Conservation (phyloP, 1,284 basidiomycete genomes). For the Ustilago trichophora region DNA sequence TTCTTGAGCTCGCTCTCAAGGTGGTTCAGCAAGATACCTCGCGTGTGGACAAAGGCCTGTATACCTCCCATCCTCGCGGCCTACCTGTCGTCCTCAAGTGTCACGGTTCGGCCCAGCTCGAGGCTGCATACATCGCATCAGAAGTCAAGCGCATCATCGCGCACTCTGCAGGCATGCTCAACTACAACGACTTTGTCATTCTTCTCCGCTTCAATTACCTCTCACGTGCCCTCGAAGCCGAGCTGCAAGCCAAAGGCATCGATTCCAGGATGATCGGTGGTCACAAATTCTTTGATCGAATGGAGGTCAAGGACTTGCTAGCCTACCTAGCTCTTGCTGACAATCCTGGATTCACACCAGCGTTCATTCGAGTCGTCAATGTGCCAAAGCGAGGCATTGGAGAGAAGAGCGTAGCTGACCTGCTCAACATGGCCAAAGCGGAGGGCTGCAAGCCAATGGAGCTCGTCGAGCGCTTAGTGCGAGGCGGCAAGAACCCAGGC, state of each 20-base stretch:
- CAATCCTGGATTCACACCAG: conserved; percentile 77
- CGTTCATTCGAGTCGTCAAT: conserved; percentile 81
- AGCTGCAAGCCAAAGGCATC: conserved; percentile 80
- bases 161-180: conserved; percentile 76
- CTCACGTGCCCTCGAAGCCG: conserved; percentile 80
- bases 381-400: conserved; percentile 80
- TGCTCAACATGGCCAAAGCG: conserved; percentile 72
- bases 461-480: conserved; percentile 66
- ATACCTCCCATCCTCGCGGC: conserved; percentile 75
- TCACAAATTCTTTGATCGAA: conserved; percentile 85
- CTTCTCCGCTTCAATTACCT: conserved; percentile 78
- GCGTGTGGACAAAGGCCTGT: conserved; percentile 80
- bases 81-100: conserved; percentile 69
- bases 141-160: conserved; percentile 83
- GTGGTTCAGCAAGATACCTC: conserved; percentile 81
- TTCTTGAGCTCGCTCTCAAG: conserved; percentile 78
- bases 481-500: conserved; percentile 69
- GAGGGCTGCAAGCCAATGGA: conserved; percentile 73
- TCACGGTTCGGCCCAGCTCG: conserved; percentile 39
- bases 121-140: conserved; percentile 71
- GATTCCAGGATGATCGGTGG: conserved; percentile 81
- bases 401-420: conserved; percentile 78
- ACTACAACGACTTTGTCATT: conserved; percentile 70
- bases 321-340: conserved; percentile 78
- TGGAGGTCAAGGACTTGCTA: conserved; percentile 81